A percentile compares a stretch with the other conserved stretches of the same genome.
Evolutionary conservation across 177 flowering plant genomes (phyloP).

Genomic region (Vitis hybrid): DNA sequence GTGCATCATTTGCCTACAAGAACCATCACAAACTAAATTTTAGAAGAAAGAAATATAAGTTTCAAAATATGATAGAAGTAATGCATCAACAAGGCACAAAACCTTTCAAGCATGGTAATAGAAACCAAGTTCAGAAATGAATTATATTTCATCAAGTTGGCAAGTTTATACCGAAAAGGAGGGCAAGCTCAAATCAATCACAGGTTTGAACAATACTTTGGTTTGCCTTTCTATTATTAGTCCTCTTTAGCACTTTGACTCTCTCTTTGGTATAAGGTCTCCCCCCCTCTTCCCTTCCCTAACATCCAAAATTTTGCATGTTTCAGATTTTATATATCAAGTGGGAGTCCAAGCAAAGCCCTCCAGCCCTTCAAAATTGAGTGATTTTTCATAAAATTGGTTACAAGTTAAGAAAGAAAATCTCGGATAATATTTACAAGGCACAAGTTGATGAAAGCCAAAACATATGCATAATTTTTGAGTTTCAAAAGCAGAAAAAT

Average conservation of each 20-base stretch:
- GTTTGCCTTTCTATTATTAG: neutral
- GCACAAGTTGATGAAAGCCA: constrained; percentile 1
- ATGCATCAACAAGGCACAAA: too few relatives aligned
- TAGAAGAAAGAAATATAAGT: neutral
- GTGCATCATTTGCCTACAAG: constrained; percentile 91
- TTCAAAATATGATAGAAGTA: too few relatives aligned
- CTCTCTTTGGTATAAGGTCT: neutral
- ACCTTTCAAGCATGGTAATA: too few relatives aligned
- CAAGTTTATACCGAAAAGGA: too few relatives aligned
- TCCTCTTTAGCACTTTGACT: neutral
- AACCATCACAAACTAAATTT: neutral
- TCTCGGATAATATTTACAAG: neutral
- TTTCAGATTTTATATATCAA: too few relatives aligned
- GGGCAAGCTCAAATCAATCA: neutral
- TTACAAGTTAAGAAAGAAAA: too few relatives aligned
- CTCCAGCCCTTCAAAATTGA: too few relatives aligned
- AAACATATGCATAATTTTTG: neutral
- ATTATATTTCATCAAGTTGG: too few relatives aligned
- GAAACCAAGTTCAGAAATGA: too few relatives aligned
- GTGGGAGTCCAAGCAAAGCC: too few relatives aligned
- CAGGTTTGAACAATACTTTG: neutral
- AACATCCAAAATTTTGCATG: neutral
- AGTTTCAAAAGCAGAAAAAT: neutral
- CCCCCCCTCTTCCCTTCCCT: neutral
- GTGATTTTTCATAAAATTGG: too few relatives aligned